These are phyloP conservation scores for Pascua guehoae DNA, from an alignment of 1,284 basidiomycete species.

Conservation along the genomic window DNA sequence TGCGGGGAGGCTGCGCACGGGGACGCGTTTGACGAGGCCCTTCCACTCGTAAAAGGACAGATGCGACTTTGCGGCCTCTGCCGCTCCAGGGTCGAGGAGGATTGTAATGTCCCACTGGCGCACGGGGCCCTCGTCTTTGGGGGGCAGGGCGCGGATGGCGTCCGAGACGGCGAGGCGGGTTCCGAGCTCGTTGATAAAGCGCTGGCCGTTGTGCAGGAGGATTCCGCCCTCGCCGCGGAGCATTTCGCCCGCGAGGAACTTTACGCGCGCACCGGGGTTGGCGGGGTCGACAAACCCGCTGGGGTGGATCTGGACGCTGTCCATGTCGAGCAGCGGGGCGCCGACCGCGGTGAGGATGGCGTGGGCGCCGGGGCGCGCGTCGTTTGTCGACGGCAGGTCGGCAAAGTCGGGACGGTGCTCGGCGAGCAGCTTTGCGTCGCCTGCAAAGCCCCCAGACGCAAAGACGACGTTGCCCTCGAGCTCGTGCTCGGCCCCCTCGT, in stretches of 20 bases:
- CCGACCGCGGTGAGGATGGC: constrained; percentile 5
- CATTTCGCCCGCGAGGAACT: constrained; percentile 14
- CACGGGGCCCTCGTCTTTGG: not conserved
- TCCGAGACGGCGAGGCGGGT: constrained; percentile 4
- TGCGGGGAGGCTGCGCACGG: constrained; percentile 1
- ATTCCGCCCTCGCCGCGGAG: constrained; percentile 13
- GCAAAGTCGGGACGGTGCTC: constrained; percentile 13
- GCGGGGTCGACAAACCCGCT: constrained; percentile 11
- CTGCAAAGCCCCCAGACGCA: constrained; percentile 14
- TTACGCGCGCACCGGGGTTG: not conserved
- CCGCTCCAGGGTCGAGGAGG: constrained; percentile 13
- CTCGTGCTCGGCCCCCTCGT: not conserved
- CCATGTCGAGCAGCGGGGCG: constrained; percentile 12
- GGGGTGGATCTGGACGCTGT: constrained; percentile 14
- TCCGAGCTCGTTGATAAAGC: constrained; percentile 13
- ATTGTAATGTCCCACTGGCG: constrained; percentile 12
- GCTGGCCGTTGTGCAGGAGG: constrained; percentile 3
- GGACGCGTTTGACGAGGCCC: constrained; percentile 8
- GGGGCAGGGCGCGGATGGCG: constrained; percentile 2
- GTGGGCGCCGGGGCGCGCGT: constrained; percentile 5
- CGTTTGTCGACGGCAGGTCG: constrained; percentile 13
- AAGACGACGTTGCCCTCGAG: constrained; percentile 8
- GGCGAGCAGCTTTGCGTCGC: constrained; percentile 6
- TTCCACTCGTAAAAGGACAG: constrained; percentile 17
- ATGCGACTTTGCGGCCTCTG: constrained; percentile 6